Conservation (phyloP, 108 stramenopile genomes). For the Skeletonema menzelii region DNA sequence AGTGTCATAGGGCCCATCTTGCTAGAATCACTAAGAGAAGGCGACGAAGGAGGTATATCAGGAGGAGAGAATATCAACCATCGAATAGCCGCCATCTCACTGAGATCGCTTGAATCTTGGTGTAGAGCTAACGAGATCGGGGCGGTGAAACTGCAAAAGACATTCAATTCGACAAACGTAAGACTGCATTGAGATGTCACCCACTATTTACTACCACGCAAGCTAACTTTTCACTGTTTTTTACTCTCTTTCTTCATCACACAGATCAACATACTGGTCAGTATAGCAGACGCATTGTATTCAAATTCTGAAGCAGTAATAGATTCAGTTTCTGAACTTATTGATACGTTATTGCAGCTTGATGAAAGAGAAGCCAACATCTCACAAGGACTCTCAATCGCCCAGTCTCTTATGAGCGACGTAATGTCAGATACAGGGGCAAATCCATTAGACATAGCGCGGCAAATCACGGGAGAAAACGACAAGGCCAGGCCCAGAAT, state of each 20-base stretch:
- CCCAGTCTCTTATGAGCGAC: constrained; percentile 19
- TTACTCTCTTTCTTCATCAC: not conserved
- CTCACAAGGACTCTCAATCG: constrained; percentile 34
- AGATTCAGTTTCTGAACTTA: constrained; percentile 70
- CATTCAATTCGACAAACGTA: constrained; percentile 23
- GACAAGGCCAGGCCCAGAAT: constrained; percentile 56
- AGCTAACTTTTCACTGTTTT: not conserved
- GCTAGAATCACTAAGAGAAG: constrained; percentile 42
- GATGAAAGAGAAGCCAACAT: constrained; percentile 20
- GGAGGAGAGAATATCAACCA: constrained; percentile 30
- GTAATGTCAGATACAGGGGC: not conserved
- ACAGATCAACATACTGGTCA: constrained; percentile 69
- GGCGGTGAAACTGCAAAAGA: constrained; percentile 28
- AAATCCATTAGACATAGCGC: constrained; percentile 17
- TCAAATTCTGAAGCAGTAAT: constrained; percentile 65
- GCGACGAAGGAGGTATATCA: constrained; percentile 5
- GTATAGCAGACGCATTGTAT: constrained; percentile 72
- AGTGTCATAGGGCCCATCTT: constrained; percentile 58
- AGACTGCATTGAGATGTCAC: not conserved
- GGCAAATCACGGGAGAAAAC: constrained; percentile 45
- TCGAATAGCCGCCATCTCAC: constrained; percentile 24
- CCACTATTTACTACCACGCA: not conserved
- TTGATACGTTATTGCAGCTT: constrained; percentile 53
- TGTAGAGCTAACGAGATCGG: constrained; percentile 29
- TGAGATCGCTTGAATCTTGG: constrained; percentile 42